Percentiles rank a stretch among this genome's conserved stretches.
Evolutionary conservation across 169 alveolate genomes (phyloP).

Genomic region (Toxoplasma gondii): DNA sequence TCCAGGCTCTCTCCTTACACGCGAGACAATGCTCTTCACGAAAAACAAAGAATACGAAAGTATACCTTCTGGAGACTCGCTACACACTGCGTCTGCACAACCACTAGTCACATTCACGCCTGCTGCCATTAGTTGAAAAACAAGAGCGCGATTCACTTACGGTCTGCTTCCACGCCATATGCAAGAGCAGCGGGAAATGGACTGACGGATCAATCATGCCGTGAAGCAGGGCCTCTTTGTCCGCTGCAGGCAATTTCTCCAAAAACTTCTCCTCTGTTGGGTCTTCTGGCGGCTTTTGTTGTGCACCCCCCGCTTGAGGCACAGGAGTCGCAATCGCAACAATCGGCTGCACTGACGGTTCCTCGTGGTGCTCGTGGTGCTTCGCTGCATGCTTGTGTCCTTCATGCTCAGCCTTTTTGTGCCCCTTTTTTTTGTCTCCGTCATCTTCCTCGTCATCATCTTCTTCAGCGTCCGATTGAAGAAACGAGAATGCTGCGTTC

Average conservation of each 20-base stretch:
- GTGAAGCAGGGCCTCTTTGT: not conserved
- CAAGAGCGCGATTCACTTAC: not conserved
- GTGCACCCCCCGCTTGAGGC: not conserved
- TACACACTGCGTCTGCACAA: too few relatives aligned
- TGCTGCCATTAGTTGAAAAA: not conserved
- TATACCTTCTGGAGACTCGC: too few relatives aligned
- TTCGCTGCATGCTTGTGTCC: not conserved
- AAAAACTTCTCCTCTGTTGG: not conserved
- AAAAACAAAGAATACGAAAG: too few relatives aligned
- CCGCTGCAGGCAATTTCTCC: not conserved
- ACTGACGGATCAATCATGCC: not conserved
- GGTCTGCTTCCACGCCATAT: not conserved
- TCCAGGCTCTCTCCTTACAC: too few relatives aligned
- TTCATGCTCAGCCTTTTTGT: not conserved
- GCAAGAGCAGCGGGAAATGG: conserved; percentile 6
- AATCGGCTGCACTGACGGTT: too few relatives aligned
- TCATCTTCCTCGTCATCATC: not conserved
- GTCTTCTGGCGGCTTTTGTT: not conserved
- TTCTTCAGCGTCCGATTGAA: not conserved
- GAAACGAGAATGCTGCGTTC: not conserved
- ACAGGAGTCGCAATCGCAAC: too few relatives aligned
- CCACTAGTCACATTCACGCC: too few relatives aligned
- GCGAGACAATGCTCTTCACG: too few relatives aligned
- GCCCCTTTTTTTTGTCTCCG: not conserved
- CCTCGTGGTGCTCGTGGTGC: not conserved